These are phyloP conservation scores for Trypanosoma conorhini DNA, from an alignment of 208 protist species.

Conservation along the genomic window DNA sequence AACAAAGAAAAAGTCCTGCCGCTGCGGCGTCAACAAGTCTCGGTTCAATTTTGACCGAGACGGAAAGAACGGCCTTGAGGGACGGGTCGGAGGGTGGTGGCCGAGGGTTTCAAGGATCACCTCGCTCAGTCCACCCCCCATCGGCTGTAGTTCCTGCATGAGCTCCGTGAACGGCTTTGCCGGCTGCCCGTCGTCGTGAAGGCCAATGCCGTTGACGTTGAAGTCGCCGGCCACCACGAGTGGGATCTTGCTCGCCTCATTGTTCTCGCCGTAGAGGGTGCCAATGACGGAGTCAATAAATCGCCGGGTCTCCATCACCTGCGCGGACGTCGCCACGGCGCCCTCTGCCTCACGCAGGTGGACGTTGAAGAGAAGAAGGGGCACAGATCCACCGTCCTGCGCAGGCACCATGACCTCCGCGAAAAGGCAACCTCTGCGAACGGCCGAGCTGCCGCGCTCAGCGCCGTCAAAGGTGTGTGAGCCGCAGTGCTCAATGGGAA, in stretches of 20 bases:
- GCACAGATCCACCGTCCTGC: slow-evolving; percentile 26
- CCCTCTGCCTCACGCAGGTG: slow-evolving; percentile 78
- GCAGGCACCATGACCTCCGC: slow-evolving; percentile 77
- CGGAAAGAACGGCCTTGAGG: slow-evolving; percentile 80
- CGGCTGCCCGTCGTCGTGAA: slow-evolving; percentile 33
- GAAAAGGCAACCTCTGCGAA: slow-evolving; percentile 80
- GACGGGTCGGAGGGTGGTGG: slow-evolving; percentile 66
- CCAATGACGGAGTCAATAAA: slow-evolving; percentile 70
- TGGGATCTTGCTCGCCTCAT: slow-evolving; percentile 27
- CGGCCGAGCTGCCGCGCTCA: slow-evolving; percentile 38
- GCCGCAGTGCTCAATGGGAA: slow-evolving; percentile 77
- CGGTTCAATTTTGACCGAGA: slow-evolving; percentile 76
- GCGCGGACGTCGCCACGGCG: slow-evolving; percentile 46
- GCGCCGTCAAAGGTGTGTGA: slow-evolving; percentile 81
- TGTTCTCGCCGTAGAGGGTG: slow-evolving; percentile 39
- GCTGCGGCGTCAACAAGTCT: slow-evolving; percentile 57
- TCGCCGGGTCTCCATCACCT: slow-evolving; percentile 73
- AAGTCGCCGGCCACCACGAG: slow-evolving; percentile 87
- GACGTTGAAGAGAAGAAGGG: slow-evolving; percentile 83
- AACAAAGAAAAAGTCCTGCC: slow-evolving; percentile 90
- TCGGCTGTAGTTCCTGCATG: slow-evolving; percentile 55
- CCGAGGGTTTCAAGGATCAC: slow-evolving; percentile 58
- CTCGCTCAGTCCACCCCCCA: slow-evolving; percentile 60
- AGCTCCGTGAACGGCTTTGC: slow-evolving; percentile 63
- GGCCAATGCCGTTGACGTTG: slow-evolving; percentile 80